Conservation (phyloP, 768 basidiomycete species). For the Mycena venus region DNA sequence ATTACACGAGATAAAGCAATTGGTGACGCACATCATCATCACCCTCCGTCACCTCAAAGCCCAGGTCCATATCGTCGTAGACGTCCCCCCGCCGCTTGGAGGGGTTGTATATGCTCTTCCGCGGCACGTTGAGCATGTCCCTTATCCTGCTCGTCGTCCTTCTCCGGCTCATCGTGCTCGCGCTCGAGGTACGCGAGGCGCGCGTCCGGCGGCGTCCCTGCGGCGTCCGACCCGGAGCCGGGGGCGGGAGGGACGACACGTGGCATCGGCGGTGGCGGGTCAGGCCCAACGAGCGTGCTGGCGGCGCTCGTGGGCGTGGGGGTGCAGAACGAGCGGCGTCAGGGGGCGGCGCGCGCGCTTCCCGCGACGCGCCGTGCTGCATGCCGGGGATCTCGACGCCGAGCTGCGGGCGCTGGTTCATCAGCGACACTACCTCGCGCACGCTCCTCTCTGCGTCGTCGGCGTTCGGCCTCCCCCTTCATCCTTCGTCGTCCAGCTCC, state of each 20-base stretch:
- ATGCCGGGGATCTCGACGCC: conserved; percentile 49
- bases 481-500: too few relatives aligned
- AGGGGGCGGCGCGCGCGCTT: conserved; percentile 29
- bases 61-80: conserved; percentile 66
- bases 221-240: not conserved
- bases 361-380: conserved; percentile 50
- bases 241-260: not conserved
- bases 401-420: conserved; percentile 46
- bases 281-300: too few relatives aligned
- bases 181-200: conserved; percentile 26
- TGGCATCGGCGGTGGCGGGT: not conserved
- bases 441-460: conserved; percentile 38
- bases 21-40: conserved; percentile 57
- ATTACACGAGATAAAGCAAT: not conserved
- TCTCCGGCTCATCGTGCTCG: too few relatives aligned
- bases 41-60: conserved; percentile 56
- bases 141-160: conserved; percentile 4
- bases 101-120: conserved; percentile 35
- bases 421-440: conserved; percentile 40
- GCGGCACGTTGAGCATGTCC: conserved; percentile 44
- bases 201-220: not conserved
- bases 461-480: too few relatives aligned
- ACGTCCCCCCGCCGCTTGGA: conserved; percentile 64
- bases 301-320: too few relatives aligned
- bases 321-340: conserved; percentile 16